These are phyloP conservation scores for Raddia distichophylla DNA, from an alignment of 176 grass and related monocot genomes.

Conservation along the genomic window DNA sequence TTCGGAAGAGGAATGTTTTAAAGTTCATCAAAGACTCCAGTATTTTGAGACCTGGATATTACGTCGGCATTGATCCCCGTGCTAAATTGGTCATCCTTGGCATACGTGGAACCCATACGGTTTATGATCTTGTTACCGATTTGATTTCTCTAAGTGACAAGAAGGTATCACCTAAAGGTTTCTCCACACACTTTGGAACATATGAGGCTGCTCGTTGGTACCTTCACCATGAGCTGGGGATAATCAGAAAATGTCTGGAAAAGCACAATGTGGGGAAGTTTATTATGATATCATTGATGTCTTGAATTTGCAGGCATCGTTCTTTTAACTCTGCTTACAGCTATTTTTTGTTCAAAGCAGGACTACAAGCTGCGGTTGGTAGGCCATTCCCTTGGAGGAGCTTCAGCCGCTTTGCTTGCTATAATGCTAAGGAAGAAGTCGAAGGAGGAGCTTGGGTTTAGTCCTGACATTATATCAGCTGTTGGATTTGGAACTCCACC, in stretches of 20 bases:
- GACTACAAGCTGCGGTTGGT: slow-evolving; percentile 80
- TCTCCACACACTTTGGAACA: slow-evolving; percentile 90
- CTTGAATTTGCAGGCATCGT: not conserved
- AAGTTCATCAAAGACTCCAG: slow-evolving; percentile 91
- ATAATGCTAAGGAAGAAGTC: slow-evolving; percentile 89
- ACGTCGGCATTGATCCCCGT: slow-evolving; percentile 68
- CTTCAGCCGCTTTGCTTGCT: slow-evolving; percentile 79
- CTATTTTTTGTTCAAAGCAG: slow-evolving; percentile 42
- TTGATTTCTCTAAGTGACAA: slow-evolving; percentile 68
- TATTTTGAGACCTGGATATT: slow-evolving; percentile 87
- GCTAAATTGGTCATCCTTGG: slow-evolving; percentile 84
- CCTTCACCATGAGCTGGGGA: slow-evolving; percentile 70
- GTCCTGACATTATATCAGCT: slow-evolving; percentile 86
- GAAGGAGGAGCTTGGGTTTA: slow-evolving; percentile 86
- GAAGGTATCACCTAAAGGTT: slow-evolving; percentile 81
- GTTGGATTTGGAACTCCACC: slow-evolving; percentile 91
- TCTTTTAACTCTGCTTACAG: slow-evolving; percentile 14
- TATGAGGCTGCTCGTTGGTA: slow-evolving; percentile 92
- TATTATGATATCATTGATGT: not conserved
- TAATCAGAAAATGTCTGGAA: slow-evolving; percentile 77
- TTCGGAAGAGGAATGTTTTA: slow-evolving; percentile 80
- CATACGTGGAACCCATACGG: slow-evolving; percentile 91
- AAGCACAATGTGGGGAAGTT: slow-evolving; percentile 64
- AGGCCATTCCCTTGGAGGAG: slow-evolving; percentile 94
- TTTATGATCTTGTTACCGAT: slow-evolving; percentile 93